These are phyloP conservation scores for Lachnellula suecica DNA, from an alignment of 2,329 filamentous ascomycete species.

Conservation along the genomic window DNA sequence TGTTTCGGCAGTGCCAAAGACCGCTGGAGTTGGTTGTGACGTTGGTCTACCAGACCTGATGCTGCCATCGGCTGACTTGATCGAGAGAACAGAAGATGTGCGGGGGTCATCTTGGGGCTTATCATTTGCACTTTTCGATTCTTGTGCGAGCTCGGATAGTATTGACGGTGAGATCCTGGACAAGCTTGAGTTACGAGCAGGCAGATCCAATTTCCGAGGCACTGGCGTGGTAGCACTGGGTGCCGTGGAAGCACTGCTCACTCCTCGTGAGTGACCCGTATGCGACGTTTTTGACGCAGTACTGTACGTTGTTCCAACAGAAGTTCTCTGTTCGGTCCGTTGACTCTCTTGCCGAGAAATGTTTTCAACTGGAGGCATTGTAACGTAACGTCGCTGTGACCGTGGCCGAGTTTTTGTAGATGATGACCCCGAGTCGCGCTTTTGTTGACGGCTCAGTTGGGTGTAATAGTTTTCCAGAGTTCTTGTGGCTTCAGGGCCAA, in stretches of 20 bases:
- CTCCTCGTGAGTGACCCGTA: conserved; percentile 14
- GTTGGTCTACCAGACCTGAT: not conserved
- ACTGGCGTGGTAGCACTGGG: conserved; percentile 10
- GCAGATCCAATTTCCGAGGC: conserved; percentile 11
- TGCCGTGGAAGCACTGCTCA: conserved; percentile 20
- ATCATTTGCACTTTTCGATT: conserved; percentile 6
- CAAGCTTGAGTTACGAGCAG: conserved; percentile 19
- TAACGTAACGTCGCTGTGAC: conserved; percentile 11
- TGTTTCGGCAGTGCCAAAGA: conserved; percentile 7
- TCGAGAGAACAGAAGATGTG: not conserved
- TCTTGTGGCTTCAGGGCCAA: conserved; percentile 7
- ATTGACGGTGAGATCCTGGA: conserved; percentile 6
- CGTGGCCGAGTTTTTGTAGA: not conserved
- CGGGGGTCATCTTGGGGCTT: not conserved
- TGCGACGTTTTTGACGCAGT: conserved; percentile 8
- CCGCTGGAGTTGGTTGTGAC: conserved; percentile 4
- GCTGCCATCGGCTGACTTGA: not conserved
- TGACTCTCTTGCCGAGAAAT: conserved; percentile 9
- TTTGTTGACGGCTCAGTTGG: conserved; percentile 3
- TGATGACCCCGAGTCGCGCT: not conserved
- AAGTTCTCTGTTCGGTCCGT: conserved; percentile 18
- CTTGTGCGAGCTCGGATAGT: conserved; percentile 9
- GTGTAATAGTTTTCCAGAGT: conserved; percentile 15
- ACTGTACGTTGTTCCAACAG: conserved; percentile 21
- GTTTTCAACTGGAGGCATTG: conserved; percentile 10